phyloP scores from a whole-genome alignment of 2,329 filamentous ascomycete species.

The Zelopaecilomyces penicillatus region DNA sequence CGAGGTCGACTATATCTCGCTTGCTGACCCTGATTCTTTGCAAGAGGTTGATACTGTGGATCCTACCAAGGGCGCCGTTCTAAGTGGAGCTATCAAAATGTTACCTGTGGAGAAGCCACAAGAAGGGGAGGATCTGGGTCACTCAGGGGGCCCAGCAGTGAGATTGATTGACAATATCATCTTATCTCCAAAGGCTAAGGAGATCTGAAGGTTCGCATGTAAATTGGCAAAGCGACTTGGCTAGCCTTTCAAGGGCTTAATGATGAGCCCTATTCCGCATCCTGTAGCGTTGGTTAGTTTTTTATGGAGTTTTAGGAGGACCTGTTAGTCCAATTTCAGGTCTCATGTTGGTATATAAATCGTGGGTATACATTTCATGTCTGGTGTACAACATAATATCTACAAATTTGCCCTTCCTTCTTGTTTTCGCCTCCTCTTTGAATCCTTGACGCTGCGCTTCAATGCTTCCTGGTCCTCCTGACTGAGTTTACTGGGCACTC shows the following conservation, averaged over 20 bases:
- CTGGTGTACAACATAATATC: constrained; percentile 6
- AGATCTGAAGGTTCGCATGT: not conserved
- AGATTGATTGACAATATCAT: constrained; percentile 93
- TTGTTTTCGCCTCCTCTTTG: constrained; percentile 39
- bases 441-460: constrained; percentile 35
- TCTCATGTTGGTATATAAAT: constrained; percentile 8
- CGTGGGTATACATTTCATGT: constrained; percentile 3
- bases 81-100: constrained; percentile 91
- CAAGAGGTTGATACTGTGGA: constrained; percentile 70
- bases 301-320: too few species aligned
- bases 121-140: constrained; percentile 67
- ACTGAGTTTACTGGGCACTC: constrained; percentile 35
- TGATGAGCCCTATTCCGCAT: too few species aligned
- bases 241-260: too few species aligned
- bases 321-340: too few species aligned
- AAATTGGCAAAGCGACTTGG: too few species aligned
- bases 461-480: constrained; percentile 41
- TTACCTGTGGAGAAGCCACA: constrained; percentile 63
- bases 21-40: constrained; percentile 78
- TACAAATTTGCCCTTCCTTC: constrained; percentile 44
- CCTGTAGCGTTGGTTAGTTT: too few species aligned
- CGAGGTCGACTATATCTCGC: constrained; percentile 85
- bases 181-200: constrained; percentile 35
- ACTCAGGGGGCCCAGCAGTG: constrained; percentile 64
- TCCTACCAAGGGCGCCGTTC: constrained; percentile 60